phyloP scores from a whole-genome alignment of 2,329 filamentous ascomycete genomes.

The Botrytis galanthina region DNA sequence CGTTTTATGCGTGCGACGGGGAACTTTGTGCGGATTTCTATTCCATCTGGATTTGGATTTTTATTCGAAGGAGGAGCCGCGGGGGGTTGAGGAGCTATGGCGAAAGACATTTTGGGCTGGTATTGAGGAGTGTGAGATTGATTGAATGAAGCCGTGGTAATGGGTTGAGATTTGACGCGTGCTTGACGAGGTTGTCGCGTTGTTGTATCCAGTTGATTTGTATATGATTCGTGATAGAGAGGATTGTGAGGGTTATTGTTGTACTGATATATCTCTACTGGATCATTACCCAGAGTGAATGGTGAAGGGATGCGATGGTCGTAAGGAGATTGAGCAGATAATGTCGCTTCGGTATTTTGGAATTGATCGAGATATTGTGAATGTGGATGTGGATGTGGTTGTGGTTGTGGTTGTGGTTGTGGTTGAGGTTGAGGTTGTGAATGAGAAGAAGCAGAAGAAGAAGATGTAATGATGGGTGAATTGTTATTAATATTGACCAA shows the following conservation, averaged over 20 bases:
- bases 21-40: slow-evolving; percentile 91
- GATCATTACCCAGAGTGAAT: neutral
- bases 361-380: neutral
- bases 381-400: neutral
- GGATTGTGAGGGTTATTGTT: slow-evolving; percentile 19
- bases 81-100: neutral
- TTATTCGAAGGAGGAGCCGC: slow-evolving; percentile 43
- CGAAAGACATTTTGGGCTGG: neutral
- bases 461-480: neutral
- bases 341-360: neutral
- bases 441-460: neutral
- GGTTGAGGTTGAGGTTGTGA: neutral
- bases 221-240: slow-evolving; percentile 10
- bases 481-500: neutral
- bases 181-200: slow-evolving; percentile 14
- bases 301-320: slow-evolving; percentile 3
- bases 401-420: neutral
- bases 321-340: neutral
- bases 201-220: neutral
- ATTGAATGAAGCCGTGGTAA: neutral
- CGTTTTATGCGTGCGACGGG: slow-evolving; percentile 96
- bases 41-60: slow-evolving; percentile 42
- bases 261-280: slow-evolving; percentile 10
- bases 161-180: neutral
- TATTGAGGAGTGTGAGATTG: neutral